Evolutionary conservation across 2,329 filamentous ascomycete species (phyloP).

Genomic region (Ophiocordyceps robertsii): DNA sequence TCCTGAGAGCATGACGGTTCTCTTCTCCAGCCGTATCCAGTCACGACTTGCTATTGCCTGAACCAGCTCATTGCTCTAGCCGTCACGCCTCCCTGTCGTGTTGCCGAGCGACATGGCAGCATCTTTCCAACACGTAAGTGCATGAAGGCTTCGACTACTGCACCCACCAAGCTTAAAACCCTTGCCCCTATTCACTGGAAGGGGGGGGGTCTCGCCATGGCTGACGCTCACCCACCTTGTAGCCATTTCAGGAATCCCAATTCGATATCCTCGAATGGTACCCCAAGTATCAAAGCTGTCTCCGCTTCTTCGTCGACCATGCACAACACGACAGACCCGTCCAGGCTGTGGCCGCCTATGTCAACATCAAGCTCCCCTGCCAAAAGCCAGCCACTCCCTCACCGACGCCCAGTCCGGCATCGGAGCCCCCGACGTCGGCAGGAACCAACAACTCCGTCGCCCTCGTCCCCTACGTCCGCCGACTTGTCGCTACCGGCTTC

Average conservation of each 20-base stretch:
- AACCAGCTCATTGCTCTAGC: too few relatives aligned
- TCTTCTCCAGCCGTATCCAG: too few relatives aligned
- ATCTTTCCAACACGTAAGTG: constrained; percentile 9
- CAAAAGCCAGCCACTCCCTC: constrained; percentile 41
- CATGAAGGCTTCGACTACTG: too few relatives aligned
- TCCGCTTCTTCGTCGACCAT: constrained; percentile 82
- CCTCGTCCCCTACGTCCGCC: constrained; percentile 77
- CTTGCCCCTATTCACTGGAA: too few relatives aligned
- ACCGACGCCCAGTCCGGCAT: constrained; percentile 2
- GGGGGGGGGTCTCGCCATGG: not conserved
- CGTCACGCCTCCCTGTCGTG: too few relatives aligned
- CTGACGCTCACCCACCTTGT: not conserved
- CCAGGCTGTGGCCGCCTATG: constrained; percentile 75
- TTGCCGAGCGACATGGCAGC: constrained; percentile 4
- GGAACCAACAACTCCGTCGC: not conserved
- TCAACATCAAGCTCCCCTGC: constrained; percentile 85
- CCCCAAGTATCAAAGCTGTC: constrained; percentile 78
- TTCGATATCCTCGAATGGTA: constrained; percentile 91
- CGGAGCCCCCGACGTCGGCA: not conserved
- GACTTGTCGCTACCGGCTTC: constrained; percentile 82
- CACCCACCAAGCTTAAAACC: too few relatives aligned
- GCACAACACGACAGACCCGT: constrained; percentile 74
- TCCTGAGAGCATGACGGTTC: too few relatives aligned
- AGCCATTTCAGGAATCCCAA: constrained; percentile 33
- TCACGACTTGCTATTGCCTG: too few relatives aligned